These are phyloP conservation scores for Trichothecium roseum DNA, from an alignment of 2,329 filamentous ascomycete genomes.

Conservation along the genomic window DNA sequence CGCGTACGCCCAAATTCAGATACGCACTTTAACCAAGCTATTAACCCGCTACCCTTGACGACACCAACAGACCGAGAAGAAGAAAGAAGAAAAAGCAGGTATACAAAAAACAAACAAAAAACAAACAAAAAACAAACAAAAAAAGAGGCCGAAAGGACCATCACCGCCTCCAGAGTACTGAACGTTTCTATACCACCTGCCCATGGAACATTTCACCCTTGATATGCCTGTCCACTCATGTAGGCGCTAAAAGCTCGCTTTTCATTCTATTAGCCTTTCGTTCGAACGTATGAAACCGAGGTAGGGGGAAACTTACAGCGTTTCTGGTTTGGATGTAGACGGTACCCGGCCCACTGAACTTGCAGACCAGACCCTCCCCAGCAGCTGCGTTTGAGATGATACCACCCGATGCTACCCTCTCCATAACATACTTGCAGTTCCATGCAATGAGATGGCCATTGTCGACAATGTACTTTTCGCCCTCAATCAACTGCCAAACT, in stretches of 20 bases:
- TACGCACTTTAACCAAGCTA: no score
- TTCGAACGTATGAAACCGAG: not conserved
- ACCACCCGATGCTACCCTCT: constrained; percentile 81
- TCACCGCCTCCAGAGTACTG: no score
- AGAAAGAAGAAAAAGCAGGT: no score
- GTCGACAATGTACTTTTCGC: constrained; percentile 74
- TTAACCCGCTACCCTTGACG: no score
- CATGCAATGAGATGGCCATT: constrained; percentile 72
- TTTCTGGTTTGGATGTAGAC: constrained; percentile 92
- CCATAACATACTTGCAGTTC: constrained; percentile 90
- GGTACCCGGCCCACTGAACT: constrained; percentile 83
- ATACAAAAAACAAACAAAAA: no score
- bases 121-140: no score
- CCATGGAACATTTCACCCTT: constrained; percentile 12
- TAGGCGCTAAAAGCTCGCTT: constrained; percentile 43
- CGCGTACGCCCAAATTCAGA: no score
- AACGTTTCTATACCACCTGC: no score
- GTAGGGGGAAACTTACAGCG: constrained; percentile 37
- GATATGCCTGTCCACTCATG: constrained; percentile 35
- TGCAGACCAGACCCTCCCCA: constrained; percentile 85
- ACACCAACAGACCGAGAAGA: no score
- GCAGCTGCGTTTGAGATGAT: constrained; percentile 80
- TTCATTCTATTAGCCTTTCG: not conserved
- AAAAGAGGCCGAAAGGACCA: no score
- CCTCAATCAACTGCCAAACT: constrained; percentile 38